Percentiles rank a stretch among this genome's conserved stretches.
Evolutionary conservation across 202 grass and related monocot species (phyloP).

Genomic region (Schoenoplectus triqueter): DNA sequence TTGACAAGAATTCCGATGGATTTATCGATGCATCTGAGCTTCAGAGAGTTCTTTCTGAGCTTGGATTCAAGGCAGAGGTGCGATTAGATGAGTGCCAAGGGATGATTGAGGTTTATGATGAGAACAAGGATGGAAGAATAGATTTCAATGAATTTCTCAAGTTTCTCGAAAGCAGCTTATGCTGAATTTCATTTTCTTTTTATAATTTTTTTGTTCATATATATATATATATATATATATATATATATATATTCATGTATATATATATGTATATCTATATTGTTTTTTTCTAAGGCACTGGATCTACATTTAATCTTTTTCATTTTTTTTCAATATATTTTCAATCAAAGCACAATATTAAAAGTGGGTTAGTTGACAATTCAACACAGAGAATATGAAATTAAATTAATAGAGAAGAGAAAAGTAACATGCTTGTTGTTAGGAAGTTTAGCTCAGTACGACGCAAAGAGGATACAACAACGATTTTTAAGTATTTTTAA

Average conservation of each 20-base stretch:
- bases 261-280: no score
- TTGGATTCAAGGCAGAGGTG: conserved; percentile 55
- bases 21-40: conserved; percentile 72
- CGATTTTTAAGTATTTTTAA: no score
- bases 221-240: conserved; percentile 1
- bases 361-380: no score
- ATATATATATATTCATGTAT: conserved; percentile 6
- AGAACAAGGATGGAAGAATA: conserved; percentile 70
- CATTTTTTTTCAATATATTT: no score
- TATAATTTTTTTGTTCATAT: background rate
- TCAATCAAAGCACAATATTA: no score
- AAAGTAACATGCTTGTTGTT: no score
- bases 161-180: conserved; percentile 60
- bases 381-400: no score
- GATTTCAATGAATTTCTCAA: conserved; percentile 74
- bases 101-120: conserved; percentile 78
- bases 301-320: no score
- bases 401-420: no score
- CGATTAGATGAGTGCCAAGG: conserved; percentile 48
- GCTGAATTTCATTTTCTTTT: conserved; percentile 16
- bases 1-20: conserved; percentile 69
- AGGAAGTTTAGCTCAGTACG: no score
- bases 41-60: conserved; percentile 56
- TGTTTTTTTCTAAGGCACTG: no score
- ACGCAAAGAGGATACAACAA: no score